phyloP scores from a whole-genome alignment of 2,329 filamentous ascomycete species.

The Alternaria sp. region DNA sequence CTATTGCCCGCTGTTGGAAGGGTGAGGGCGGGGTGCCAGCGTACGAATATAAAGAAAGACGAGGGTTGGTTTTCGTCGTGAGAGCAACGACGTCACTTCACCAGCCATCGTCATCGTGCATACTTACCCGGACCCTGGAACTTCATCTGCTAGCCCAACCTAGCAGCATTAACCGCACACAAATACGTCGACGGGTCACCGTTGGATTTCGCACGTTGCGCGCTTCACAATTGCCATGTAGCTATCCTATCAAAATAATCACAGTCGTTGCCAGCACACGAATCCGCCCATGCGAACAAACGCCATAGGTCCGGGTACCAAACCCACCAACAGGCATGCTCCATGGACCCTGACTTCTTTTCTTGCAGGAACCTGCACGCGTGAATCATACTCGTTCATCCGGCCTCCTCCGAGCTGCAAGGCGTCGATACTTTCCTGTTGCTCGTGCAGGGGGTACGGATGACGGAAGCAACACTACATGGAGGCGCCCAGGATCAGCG shows the following conservation, averaged over 20 bases:
- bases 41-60: constrained; percentile 28
- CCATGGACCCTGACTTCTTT: constrained; percentile 10
- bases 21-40: constrained; percentile 29
- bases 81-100: constrained; percentile 36
- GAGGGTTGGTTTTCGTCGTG: constrained; percentile 28
- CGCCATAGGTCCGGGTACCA: constrained; percentile 9
- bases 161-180: constrained; percentile 11
- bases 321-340: constrained; percentile 12
- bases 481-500: constrained; percentile 13
- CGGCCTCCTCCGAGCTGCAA: constrained; percentile 30
- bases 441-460: constrained; percentile 2
- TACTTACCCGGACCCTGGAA: constrained; percentile 29
- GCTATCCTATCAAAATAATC: background rate
- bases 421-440: constrained; percentile 11
- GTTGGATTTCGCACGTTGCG: background rate
- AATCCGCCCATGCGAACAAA: background rate
- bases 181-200: background rate
- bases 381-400: constrained; percentile 22
- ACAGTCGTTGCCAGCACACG: background rate
- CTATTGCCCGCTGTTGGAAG: constrained; percentile 26
- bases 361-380: constrained; percentile 25
- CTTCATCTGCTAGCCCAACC: constrained; percentile 1
- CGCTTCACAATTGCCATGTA: background rate
- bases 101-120: constrained; percentile 41
- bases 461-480: constrained; percentile 7